phyloP scores from a whole-genome alignment of 2,329 filamentous ascomycete species.

The Epichloe sibirici region DNA sequence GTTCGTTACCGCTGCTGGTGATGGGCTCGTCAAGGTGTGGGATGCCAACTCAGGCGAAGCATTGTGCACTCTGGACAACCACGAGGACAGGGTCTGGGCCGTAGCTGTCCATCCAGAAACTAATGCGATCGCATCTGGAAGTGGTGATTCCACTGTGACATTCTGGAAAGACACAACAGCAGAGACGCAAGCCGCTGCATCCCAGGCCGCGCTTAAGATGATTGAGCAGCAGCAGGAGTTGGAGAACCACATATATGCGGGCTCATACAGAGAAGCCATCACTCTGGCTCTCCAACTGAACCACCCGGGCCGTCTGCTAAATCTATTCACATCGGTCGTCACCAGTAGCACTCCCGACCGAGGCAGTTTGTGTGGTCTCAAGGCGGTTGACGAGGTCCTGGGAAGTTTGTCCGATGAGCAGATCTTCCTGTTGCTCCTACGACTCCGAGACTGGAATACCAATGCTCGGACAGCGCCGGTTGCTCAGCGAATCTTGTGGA shows the following conservation, averaged over 20 bases:
- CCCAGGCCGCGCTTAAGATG: slow-evolving; percentile 61
- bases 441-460: slow-evolving; percentile 93
- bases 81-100: slow-evolving; percentile 92
- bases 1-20: slow-evolving; percentile 78
- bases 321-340: slow-evolving; percentile 71
- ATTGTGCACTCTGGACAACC: slow-evolving; percentile 87
- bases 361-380: slow-evolving; percentile 51
- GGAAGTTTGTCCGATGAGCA: slow-evolving; percentile 71
- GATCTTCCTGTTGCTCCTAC: slow-evolving; percentile 67
- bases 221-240: slow-evolving; percentile 92
- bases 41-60: slow-evolving; percentile 74
- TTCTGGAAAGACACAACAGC: slow-evolving; percentile 93
- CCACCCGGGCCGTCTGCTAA: slow-evolving; percentile 77
- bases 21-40: slow-evolving; percentile 95
- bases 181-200: slow-evolving; percentile 62
- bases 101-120: slow-evolving; percentile 58
- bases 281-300: slow-evolving; percentile 86
- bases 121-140: slow-evolving; percentile 75
- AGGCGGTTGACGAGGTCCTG: slow-evolving; percentile 72
- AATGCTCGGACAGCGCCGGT: slow-evolving; percentile 79
- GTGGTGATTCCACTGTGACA: slow-evolving; percentile 82
- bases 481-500: slow-evolving; percentile 73
- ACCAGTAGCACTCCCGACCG: slow-evolving; percentile 46
- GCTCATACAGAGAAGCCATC: slow-evolving; percentile 87
- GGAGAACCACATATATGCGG: slow-evolving; percentile 79